Base-by-base conservation (phyloP, 495 filamentous ascomycete genomes). In the Trichoderma asperelloides region DNA sequence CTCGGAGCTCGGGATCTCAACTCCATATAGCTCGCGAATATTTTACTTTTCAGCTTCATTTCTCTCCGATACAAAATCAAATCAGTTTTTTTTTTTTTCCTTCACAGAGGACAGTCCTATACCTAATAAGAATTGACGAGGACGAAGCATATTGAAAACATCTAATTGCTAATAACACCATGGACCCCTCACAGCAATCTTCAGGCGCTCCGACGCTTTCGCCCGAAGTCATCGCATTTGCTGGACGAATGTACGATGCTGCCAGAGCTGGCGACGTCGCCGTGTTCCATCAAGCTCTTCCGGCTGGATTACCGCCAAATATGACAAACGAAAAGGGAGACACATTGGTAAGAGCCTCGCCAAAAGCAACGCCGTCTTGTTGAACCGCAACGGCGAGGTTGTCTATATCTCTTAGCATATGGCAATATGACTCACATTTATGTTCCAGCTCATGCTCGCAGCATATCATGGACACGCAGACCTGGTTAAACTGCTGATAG, bases 291-390 rank as follows among this genome's bases (percentile, higher is more conserved):
- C 80, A 85, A 71, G 83, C 80, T 1, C 71, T 86, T 33, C 78
- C 80, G 0, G 79, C 78, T 6, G 82, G 84, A 3, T 70, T 86
- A 15, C 81, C 81, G 4, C 73, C 82, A 18, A 85, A 83, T 65
- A 66, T 85, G 76, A 85, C 80, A 21, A 85, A 86, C 65, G 82
- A 84, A 30, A 84, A 85, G 65, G 84, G 84, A 11, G 83, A 86
- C 68, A 82, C 76, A 25, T 70, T 85, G 68, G 82, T 84, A 78
- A 64, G 78, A 69, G 47, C 60, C 67, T 7, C 67, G 23, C 13
- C 63, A 25, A 18, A 12, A 45, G n/a, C 15, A 5, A 7, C 12
- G 5, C 23, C 13, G 18, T 12, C 65, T 23, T 8, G 47, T 18
- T 57, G 15, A 1, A 8, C 43, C 2, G n/a, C 18, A n/a, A 15